Evolutionary conservation across 495 filamentous ascomycete genomes (phyloP).

Genomic region (Tricharina praecox): DNA sequence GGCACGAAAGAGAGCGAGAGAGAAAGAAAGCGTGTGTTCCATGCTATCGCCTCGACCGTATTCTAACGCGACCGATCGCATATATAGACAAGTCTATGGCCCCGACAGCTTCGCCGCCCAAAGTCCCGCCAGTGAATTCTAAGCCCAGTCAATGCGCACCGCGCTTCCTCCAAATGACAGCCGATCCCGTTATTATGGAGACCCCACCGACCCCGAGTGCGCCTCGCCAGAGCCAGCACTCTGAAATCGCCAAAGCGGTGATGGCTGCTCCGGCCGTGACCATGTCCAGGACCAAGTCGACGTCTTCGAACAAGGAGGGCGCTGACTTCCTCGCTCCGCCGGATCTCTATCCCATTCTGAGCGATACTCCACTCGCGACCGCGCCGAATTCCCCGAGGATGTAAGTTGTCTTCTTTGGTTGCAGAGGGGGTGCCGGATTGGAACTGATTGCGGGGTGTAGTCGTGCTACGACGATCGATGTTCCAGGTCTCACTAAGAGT

Average conservation of each 20-base stretch:
- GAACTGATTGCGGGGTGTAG: constrained; percentile 23
- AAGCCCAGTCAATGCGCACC: too few species aligned
- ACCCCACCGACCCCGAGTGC: neutral
- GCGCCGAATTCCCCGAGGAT: constrained; percentile 55
- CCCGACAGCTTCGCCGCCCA: too few species aligned
- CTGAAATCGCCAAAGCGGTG: constrained; percentile 42
- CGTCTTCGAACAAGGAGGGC: neutral
- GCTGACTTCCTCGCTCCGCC: constrained; percentile 25
- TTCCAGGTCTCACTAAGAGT: constrained; percentile 76
- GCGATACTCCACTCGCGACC: constrained; percentile 53
- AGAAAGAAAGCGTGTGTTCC: too few species aligned
- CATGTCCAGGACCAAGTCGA: constrained; percentile 7
- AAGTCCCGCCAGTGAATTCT: too few species aligned
- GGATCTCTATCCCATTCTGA: constrained; percentile 37
- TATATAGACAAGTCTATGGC: too few species aligned
- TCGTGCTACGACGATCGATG: constrained; percentile 71
- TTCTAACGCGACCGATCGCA: too few species aligned
- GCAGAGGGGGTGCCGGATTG: neutral
- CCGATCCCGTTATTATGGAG: neutral
- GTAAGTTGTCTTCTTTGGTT: constrained; percentile 31
- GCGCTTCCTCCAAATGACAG: too few species aligned
- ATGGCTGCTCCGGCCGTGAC: constrained; percentile 29
- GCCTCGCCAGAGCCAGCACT: constrained; percentile 32
- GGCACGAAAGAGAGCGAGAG: too few species aligned
- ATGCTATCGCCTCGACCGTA: too few species aligned